phyloP scores from a whole-genome alignment of 1,284 basidiomycete species.

The Trichosporon sp. region DNA sequence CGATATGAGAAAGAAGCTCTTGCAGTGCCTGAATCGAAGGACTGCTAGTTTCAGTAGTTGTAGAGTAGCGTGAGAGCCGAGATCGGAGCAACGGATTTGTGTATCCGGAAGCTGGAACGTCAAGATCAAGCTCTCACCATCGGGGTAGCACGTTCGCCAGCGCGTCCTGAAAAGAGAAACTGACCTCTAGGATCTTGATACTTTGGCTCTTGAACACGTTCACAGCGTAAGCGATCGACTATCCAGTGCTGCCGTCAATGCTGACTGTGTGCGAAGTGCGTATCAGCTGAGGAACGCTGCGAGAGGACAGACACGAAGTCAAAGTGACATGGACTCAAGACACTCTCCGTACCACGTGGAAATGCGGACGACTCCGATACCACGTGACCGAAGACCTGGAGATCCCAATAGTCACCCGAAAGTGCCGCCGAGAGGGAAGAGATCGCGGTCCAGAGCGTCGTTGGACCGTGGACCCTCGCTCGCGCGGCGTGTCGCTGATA shows the following conservation, averaged over 20 bases:
- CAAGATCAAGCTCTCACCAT: background rate
- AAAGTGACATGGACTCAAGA: background rate
- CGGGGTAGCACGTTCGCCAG: background rate
- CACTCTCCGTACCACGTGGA: background rate
- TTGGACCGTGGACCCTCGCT: background rate
- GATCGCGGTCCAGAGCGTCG: background rate
- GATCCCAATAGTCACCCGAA: background rate
- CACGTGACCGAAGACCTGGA: background rate
- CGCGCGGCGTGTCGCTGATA: background rate
- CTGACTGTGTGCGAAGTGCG: background rate
- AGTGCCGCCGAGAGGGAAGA: background rate
- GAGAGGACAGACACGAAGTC: background rate
- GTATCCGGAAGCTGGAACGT: background rate
- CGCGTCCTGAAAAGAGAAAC: background rate
- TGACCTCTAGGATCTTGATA: background rate
- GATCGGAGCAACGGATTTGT: background rate
- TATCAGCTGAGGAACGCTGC: background rate
- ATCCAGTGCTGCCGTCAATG: background rate
- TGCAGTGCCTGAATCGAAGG: background rate
- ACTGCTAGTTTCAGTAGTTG: background rate
- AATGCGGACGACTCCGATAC: too few species aligned
- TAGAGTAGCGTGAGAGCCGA: background rate
- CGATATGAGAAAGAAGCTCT: background rate
- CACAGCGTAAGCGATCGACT: background rate
- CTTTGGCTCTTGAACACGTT: background rate